Conservation (phyloP, 2,329 filamentous ascomycete genomes). For the Onygenales sp. region DNA sequence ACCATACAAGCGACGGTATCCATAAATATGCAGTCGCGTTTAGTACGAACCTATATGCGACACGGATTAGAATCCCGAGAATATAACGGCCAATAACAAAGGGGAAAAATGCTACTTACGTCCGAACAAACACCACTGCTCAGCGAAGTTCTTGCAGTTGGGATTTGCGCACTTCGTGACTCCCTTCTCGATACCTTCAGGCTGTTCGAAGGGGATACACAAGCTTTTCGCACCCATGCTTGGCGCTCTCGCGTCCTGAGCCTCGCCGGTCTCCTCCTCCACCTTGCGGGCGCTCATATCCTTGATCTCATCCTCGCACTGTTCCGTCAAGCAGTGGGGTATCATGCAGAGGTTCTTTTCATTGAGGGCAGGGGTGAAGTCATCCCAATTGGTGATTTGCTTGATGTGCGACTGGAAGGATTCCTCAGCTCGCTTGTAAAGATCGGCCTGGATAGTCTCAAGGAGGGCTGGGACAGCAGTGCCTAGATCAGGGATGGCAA, state of each 20-base stretch:
- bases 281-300: conserved; percentile 72
- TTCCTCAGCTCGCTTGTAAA: conserved; percentile 66
- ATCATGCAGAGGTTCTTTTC: conserved; percentile 87
- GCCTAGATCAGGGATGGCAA: conserved; percentile 64
- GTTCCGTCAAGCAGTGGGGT: conserved; percentile 72
- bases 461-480: conserved; percentile 70
- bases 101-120: conserved; percentile 8
- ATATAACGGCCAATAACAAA: not conserved
- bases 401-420: conserved; percentile 74
- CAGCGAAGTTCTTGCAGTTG: conserved; percentile 64
- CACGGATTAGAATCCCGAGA: not conserved
- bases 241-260: conserved; percentile 63
- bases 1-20: not conserved
- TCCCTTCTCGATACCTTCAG: conserved; percentile 64
- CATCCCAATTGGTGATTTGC: conserved; percentile 74
- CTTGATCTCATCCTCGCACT: conserved; percentile 93
- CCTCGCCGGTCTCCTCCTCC: conserved; percentile 51
- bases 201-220: conserved; percentile 79
- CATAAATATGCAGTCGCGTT: not conserved
- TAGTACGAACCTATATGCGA: conserved; percentile 14
- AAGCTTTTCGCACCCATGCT: conserved; percentile 69
- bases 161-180: conserved; percentile 90
- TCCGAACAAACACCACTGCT: conserved; percentile 91
- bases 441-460: conserved; percentile 79
- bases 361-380: conserved; percentile 84